These are phyloP conservation scores for Botrytis aclada DNA, from an alignment of 2,329 filamentous ascomycete species.

Conservation along the genomic window DNA sequence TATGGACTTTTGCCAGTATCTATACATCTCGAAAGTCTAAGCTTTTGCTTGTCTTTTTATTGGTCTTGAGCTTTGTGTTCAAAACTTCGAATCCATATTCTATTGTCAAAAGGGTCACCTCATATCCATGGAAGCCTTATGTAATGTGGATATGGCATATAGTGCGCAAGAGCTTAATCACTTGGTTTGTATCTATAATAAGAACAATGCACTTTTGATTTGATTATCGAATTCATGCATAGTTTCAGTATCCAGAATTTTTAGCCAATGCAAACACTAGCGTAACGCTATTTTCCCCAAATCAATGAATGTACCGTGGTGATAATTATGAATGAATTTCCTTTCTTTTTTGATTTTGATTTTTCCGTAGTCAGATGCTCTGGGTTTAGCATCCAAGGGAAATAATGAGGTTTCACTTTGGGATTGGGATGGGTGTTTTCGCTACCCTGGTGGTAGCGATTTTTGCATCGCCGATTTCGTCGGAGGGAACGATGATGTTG, in stretches of 20 bases:
- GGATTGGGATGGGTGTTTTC: background rate
- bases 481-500: background rate
- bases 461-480: background rate
- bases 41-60: background rate
- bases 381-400: constrained; percentile 25
- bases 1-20: background rate
- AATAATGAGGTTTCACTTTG: constrained; percentile 17
- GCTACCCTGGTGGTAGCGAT: background rate
- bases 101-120: background rate
- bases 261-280: background rate
- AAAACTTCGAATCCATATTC: background rate
- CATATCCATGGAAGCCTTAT: background rate
- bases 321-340: background rate
- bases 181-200: background rate
- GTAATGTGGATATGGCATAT: background rate
- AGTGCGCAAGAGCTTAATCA: background rate
- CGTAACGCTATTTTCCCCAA: background rate
- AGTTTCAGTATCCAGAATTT: background rate
- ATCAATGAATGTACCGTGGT: background rate
- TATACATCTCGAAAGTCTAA: background rate
- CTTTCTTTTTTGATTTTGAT: background rate
- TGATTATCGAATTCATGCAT: background rate
- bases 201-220: background rate
- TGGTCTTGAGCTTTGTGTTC: background rate
- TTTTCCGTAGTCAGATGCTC: constrained; percentile 26